phyloP scores from a whole-genome alignment of 257 asterid genomes.

The Fraxinus anomala region DNA sequence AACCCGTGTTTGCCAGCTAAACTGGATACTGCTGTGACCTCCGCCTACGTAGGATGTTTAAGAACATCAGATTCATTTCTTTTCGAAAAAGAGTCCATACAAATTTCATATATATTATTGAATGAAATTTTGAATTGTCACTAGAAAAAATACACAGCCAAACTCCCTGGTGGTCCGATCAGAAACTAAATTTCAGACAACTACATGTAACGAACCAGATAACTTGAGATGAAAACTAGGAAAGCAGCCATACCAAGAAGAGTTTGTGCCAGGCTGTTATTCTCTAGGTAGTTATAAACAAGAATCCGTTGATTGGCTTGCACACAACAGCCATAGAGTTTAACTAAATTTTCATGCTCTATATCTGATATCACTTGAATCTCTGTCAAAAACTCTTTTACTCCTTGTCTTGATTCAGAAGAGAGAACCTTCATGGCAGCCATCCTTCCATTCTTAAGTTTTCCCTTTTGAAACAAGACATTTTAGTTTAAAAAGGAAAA shows the following conservation, averaged over 20 bases:
- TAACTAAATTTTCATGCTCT: constrained; percentile 79
- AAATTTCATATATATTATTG: not conserved
- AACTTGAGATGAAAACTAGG: constrained; percentile 11
- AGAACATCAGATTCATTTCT: constrained; percentile 28
- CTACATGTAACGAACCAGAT: not conserved
- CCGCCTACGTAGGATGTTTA: constrained; percentile 46
- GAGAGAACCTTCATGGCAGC: constrained; percentile 94
- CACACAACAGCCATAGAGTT: constrained; percentile 92
- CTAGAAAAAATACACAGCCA: not conserved
- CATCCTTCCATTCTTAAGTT: constrained; percentile 70
- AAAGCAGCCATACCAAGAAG: constrained; percentile 69
- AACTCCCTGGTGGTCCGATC: not conserved
- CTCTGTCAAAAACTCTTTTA: constrained; percentile 84
- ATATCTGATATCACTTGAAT: constrained; percentile 79
- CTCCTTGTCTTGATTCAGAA: constrained; percentile 86
- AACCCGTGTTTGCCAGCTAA: constrained; percentile 75
- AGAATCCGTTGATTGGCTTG: constrained; percentile 77
- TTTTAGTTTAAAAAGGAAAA: constrained; percentile 14
- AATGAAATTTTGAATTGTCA: not conserved
- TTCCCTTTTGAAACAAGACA: constrained; percentile 53
- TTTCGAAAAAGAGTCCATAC: not conserved
- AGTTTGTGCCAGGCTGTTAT: constrained; percentile 80
- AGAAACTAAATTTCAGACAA: not conserved
- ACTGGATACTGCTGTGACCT: constrained; percentile 44
- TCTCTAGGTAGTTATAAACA: constrained; percentile 86